Evolutionary conservation across 2,329 filamentous ascomycete species (phyloP).

Genomic region (Scedosporium boydii): DNA sequence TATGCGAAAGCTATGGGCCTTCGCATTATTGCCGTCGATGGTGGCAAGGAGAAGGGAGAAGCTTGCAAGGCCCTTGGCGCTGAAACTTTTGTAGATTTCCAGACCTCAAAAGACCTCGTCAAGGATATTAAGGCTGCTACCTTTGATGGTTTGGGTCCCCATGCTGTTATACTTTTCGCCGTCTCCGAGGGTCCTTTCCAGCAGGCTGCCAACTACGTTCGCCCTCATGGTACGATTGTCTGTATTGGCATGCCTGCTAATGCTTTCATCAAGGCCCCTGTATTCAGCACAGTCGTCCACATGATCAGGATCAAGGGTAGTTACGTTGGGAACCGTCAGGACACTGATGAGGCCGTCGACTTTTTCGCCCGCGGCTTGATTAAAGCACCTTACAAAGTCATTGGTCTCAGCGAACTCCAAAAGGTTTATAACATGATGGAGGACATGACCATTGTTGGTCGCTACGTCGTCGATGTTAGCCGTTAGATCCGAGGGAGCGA

Average conservation of each 20-base stretch:
- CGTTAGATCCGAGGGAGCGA: constrained; percentile 29
- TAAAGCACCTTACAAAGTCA: constrained; percentile 76
- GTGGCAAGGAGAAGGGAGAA: constrained; percentile 68
- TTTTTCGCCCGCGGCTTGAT: constrained; percentile 80
- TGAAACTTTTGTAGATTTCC: constrained; percentile 63
- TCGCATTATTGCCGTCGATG: constrained; percentile 70
- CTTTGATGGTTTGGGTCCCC: constrained; percentile 70
- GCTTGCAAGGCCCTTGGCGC: constrained; percentile 65
- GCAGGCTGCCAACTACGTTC: constrained; percentile 82
- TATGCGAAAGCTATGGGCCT: constrained; percentile 90
- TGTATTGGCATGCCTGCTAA: constrained; percentile 81
- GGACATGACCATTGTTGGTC: constrained; percentile 61
- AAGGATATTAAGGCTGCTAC: constrained; percentile 76
- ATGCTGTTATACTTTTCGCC: constrained; percentile 79
- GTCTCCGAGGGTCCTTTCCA: constrained; percentile 90
- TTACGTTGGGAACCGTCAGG: constrained; percentile 88
- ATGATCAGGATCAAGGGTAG: constrained; percentile 91
- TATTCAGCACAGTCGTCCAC: constrained; percentile 79
- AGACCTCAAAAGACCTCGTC: constrained; percentile 60
- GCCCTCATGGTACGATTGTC: constrained; percentile 71
- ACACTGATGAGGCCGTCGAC: constrained; percentile 80
- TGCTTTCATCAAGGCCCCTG: constrained; percentile 71
- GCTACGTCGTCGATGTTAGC: constrained; percentile 70
- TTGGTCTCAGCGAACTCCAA: constrained; percentile 70
- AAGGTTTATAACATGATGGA: constrained; percentile 69